These are phyloP conservation scores for Colletotrichum sp. DNA, from an alignment of 2,329 filamentous ascomycete genomes.

Conservation along the genomic window DNA sequence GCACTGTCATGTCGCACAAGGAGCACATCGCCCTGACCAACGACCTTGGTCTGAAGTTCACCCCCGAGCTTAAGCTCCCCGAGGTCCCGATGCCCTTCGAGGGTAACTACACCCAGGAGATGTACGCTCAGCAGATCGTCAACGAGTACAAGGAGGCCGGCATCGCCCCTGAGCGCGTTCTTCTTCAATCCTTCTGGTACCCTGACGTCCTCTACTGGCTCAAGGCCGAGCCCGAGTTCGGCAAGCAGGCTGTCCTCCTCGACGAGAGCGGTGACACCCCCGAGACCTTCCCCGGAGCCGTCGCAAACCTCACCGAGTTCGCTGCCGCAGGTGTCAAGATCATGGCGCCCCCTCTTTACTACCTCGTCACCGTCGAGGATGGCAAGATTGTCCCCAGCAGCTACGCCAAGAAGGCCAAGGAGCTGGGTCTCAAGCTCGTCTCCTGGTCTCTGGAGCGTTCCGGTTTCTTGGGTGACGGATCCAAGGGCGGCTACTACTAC, in stretches of 20 bases:
- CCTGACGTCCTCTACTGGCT: conserved; percentile 73
- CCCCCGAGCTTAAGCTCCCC: conserved; percentile 71
- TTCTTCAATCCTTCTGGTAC: conserved; percentile 70
- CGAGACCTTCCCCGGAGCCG: conserved; percentile 56
- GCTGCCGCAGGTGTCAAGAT: conserved; percentile 64
- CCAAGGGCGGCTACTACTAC: conserved; percentile 60
- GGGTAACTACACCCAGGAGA: conserved; percentile 66
- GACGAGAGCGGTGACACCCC: conserved; percentile 65
- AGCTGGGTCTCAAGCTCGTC: conserved; percentile 68
- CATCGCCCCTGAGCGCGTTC: conserved; percentile 61
- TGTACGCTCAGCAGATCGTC: conserved; percentile 69
- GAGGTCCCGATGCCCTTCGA: conserved; percentile 74
- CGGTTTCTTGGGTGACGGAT: conserved; percentile 59
- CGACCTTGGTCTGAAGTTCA: conserved; percentile 65
- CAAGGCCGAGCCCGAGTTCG: conserved; percentile 63
- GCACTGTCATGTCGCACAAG: conserved; percentile 63
- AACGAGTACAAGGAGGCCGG: conserved; percentile 61
- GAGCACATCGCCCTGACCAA: conserved; percentile 68
- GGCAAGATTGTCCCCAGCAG: conserved; percentile 65
- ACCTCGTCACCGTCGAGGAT: conserved; percentile 59
- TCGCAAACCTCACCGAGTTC: conserved; percentile 61
- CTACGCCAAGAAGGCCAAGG: conserved; percentile 66
- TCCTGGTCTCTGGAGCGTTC: conserved; percentile 74
- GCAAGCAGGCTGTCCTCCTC: conserved; percentile 66
- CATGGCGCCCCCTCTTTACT: conserved; percentile 67